These are phyloP conservation scores for Triticum dicoccoides DNA, from an alignment of 176 grass and related monocot species.

Conservation along the genomic window DNA sequence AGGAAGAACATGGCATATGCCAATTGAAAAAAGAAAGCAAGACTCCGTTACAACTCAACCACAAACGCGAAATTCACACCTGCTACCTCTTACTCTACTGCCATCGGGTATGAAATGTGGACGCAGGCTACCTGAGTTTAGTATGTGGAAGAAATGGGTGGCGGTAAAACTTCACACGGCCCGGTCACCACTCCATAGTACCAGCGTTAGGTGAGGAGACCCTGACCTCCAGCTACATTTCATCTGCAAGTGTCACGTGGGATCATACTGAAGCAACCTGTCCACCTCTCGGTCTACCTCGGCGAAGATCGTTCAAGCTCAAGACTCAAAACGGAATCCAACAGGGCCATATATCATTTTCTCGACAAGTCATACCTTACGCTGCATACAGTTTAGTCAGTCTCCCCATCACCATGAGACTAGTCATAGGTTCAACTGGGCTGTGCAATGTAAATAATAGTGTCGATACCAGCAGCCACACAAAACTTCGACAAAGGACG, in stretches of 20 bases:
- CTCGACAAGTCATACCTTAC: background rate
- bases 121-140: too few relatives aligned
- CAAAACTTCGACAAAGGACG: background rate
- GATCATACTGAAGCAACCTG: background rate
- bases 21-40: background rate
- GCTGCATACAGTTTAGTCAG: background rate
- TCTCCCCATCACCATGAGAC: background rate
- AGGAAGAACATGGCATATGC: background rate
- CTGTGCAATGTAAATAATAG: too few relatives aligned
- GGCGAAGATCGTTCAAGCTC: background rate
- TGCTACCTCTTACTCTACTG: background rate
- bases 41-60: background rate
- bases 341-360: too few relatives aligned
- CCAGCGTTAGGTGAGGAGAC: background rate
- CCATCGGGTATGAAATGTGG: background rate
- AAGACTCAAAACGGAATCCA: background rate
- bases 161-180: background rate
- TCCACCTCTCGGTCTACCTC: background rate
- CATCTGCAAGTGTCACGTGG: background rate
- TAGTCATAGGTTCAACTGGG: background rate
- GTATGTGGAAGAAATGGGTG: too few relatives aligned
- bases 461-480: background rate
- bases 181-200: background rate
- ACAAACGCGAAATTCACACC: background rate
- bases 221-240: background rate